These are phyloP conservation scores for Capsicum baccatum DNA, from an alignment of 257 asterid genomes.

Conservation along the genomic window DNA sequence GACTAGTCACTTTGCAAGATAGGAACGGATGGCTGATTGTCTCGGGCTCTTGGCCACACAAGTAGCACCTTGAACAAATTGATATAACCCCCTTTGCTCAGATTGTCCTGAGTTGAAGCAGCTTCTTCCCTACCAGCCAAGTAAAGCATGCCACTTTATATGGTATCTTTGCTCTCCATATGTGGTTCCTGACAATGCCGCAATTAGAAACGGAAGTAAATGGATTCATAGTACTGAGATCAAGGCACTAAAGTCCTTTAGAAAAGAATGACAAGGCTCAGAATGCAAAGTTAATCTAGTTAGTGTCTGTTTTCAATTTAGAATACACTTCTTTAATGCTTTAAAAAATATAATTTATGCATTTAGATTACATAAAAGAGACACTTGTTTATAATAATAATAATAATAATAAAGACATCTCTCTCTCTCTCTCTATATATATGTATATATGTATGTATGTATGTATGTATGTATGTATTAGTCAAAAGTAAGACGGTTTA, in stretches of 20 bases:
- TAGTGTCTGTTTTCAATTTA: background rate
- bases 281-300: background rate
- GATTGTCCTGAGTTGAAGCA: constrained; percentile 15
- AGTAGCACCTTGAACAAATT: constrained; percentile 11
- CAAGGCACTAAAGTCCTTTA: background rate
- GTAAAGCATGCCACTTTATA: background rate
- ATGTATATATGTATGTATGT: too few relatives aligned
- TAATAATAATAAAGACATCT: background rate
- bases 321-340: background rate
- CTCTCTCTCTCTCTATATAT: too few relatives aligned
- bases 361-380: background rate
- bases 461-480: too few relatives aligned
- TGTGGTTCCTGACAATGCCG: constrained; percentile 16
- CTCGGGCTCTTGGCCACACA: background rate
- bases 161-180: background rate
- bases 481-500: constrained; percentile 1
- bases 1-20: background rate
- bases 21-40: background rate
- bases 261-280: background rate
- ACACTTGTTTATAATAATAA: background rate
- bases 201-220: background rate
- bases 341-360: background rate
- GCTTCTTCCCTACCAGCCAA: constrained; percentile 11
- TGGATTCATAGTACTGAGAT: background rate
- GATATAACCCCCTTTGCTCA: background rate